Conservation (phyloP, 2,329 filamentous ascomycete species). For the Trichoderma koningiopsis region DNA sequence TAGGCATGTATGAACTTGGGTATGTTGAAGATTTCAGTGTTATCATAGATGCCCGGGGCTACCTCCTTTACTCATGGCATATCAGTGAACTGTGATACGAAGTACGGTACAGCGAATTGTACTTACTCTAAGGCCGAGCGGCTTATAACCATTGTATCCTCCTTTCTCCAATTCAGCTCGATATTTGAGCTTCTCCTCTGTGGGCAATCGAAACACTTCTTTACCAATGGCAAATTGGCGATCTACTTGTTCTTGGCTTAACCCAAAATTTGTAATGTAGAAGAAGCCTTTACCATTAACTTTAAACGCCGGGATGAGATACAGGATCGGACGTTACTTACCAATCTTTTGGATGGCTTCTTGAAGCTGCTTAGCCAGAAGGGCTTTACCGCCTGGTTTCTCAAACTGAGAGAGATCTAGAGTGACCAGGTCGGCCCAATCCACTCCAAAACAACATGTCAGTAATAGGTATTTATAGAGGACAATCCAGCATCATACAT, state of each 20-base stretch:
- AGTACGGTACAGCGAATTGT: neutral
- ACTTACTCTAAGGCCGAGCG: constrained; percentile 44
- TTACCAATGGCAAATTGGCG: constrained; percentile 63
- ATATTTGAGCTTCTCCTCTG: constrained; percentile 62
- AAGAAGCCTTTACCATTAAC: constrained; percentile 51
- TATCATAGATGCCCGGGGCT: constrained; percentile 40
- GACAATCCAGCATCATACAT: constrained; percentile 22
- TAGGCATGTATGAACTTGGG: constrained; percentile 43
- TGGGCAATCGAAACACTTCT: constrained; percentile 57
- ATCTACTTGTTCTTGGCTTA: constrained; percentile 62
- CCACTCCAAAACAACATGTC: constrained; percentile 31
- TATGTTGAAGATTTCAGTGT: constrained; percentile 46
- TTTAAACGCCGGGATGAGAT: neutral
- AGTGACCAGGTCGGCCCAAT: constrained; percentile 60
- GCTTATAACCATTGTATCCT: constrained; percentile 60
- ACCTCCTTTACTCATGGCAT: constrained; percentile 33
- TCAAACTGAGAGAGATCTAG: constrained; percentile 59
- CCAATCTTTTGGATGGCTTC: constrained; percentile 53
- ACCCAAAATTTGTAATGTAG: constrained; percentile 64
- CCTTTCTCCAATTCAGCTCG: constrained; percentile 52
- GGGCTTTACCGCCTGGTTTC: constrained; percentile 55
- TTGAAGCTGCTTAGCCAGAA: constrained; percentile 55
- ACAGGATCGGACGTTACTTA: neutral
- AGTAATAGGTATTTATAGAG: neutral
- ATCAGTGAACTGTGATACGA: neutral